These are phyloP conservation scores for Lichtheimia hyalospora DNA, from an alignment of 371 early-diverging fungal genomes.

Conservation along the genomic window DNA sequence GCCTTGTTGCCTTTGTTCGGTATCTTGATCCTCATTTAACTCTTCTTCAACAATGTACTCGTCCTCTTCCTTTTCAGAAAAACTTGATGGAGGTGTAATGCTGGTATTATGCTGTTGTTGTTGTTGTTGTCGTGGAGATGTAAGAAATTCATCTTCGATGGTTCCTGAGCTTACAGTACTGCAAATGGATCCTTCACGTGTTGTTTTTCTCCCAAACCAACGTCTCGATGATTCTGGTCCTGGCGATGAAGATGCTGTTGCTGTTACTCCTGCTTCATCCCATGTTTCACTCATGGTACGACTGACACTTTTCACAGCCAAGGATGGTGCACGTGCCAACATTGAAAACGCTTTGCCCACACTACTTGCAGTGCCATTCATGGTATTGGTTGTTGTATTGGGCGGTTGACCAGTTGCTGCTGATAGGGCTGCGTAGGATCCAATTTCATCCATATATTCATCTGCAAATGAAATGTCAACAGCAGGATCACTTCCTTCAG, in stretches of 20 bases:
- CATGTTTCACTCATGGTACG: not conserved
- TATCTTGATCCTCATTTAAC: not conserved
- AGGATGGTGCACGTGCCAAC: conserved; percentile 17
- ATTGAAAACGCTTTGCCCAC: conserved; percentile 21
- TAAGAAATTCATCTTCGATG: not conserved
- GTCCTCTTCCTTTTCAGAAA: conserved; percentile 7
- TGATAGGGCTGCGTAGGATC: conserved; percentile 17
- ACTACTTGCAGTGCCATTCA: conserved; percentile 5
- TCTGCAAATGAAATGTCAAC: conserved; percentile 30
- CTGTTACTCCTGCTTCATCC: conserved; percentile 7
- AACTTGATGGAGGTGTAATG: conserved; percentile 2
- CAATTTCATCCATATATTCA: conserved; percentile 34
- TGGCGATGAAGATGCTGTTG: conserved; percentile 4
- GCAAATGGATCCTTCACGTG: conserved; percentile 30
- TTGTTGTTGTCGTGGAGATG: not conserved
- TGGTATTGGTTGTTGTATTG: not conserved
- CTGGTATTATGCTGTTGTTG: conserved; percentile 1
- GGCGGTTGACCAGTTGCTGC: conserved; percentile 4
- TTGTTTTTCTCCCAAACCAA: conserved; percentile 13
- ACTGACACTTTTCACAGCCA: conserved; percentile 20
- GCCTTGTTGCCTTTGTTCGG: conserved; percentile 1
- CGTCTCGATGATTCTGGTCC: conserved; percentile 10
- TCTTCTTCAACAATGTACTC: conserved; percentile 1
- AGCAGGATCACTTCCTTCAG: conserved; percentile 11
- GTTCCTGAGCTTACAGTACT: conserved; percentile 15